Evolutionary conservation across 805 yeast species (phyloP), one percentile per base, ranked within the genome.

Genomic region (Candida hispaniensis): DNA sequence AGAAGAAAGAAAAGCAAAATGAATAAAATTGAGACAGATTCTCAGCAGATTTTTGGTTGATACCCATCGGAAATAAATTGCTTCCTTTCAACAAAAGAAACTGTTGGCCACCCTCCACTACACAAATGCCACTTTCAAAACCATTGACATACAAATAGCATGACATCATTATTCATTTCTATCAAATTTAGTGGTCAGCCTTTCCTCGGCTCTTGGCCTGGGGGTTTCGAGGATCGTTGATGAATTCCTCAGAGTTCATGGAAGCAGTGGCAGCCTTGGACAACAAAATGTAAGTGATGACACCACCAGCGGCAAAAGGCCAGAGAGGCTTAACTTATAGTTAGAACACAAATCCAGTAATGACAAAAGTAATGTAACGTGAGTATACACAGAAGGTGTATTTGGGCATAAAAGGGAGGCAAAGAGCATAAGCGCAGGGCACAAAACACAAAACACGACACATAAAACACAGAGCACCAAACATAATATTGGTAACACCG

Each of bases 181-280:
- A 34, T 34, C 30, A 19, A 33, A 34, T 28, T 26, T 34, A 24
- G 28, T 35, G 25, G 40, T 38, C 30, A 14, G 15, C 34, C 26
- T 32, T 40, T 30, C 27, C 34, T 5, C 42, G 39, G 21, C 42
- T 35, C 32, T 38, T 63, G 56, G 81, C 79, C 67, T 93, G 78
- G 63, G 94, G 94, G 67, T 82, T 80, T 72, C 94, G 79, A 67
- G 94, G 94, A 64, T 82, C 94, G 60, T 82, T 81, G 65, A 80
- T 76, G 67, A 76, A 82, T 63, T 81, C 93, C 47, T 69, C 70
- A 43, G 51, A 50, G 67, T 75, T 66, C 60, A 73, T 65, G 48
- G 80, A 68, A 43, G 77, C 79, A 44, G 60, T 61, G 45, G 82
- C 75, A 38, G 74, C 80, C 65, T 75, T 74, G 59, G 73, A 70